Evolutionary conservation across 106 monocot species (phyloP).

Genomic region (Dendrobium nobile): DNA sequence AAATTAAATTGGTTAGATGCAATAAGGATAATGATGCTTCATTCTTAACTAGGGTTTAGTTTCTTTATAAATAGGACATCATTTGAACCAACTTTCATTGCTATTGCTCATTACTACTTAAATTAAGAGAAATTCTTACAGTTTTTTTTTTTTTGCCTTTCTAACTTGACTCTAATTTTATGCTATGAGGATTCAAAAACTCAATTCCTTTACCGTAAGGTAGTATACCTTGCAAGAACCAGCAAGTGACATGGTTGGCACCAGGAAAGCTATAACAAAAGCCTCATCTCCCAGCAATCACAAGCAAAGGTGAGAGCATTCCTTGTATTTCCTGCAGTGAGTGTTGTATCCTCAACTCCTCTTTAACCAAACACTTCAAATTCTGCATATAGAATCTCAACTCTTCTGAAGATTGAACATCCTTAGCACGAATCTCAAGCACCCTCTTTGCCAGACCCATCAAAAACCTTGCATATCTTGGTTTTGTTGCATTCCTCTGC

Average conservation of each 20-base stretch:
- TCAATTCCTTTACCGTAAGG: background rate
- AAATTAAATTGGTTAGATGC: too few species aligned
- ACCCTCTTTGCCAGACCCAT: conserved; percentile 71
- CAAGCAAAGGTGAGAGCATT: conserved; percentile 83
- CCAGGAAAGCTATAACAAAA: background rate
- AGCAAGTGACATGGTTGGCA: background rate
- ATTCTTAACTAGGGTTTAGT: too few species aligned
- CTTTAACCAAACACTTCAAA: conserved; percentile 55
- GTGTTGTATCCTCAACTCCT: conserved; percentile 72
- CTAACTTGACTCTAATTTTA: too few species aligned
- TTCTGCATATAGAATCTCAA: conserved; percentile 50
- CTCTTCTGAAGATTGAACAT: conserved; percentile 40
- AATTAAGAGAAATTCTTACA: too few species aligned
- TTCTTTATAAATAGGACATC: too few species aligned
- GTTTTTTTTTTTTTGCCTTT: too few species aligned
- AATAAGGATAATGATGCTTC: too few species aligned
- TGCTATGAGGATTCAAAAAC: too few species aligned
- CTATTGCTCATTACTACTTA: too few species aligned
- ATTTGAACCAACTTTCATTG: too few species aligned
- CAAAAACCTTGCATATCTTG: conserved; percentile 74
- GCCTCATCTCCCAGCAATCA: conserved; percentile 63
- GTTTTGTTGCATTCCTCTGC: conserved; percentile 56
- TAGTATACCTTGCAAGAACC: background rate
- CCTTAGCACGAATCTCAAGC: conserved; percentile 58
- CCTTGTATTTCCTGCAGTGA: conserved; percentile 86